Base-by-base conservation (phyloP, 805 yeast genomes). In the Metschnikowia amazonensis region DNA sequence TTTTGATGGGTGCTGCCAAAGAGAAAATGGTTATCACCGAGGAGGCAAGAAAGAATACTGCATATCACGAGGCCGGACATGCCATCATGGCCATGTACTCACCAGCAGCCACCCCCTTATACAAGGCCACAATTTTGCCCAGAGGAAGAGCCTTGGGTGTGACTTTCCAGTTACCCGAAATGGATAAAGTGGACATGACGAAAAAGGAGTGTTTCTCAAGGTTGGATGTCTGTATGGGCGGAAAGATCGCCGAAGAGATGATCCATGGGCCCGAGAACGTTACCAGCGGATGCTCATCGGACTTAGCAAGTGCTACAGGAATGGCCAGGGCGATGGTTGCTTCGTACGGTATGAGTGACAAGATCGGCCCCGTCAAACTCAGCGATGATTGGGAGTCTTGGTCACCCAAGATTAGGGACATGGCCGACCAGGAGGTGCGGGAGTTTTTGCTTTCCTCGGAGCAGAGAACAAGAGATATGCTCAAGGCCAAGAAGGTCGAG, bases 1-100 rank as follows among this genome's bases (percentile, higher is more conserved):
- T 95, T 46, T 73, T 95, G 61, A 82, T 94, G 86, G 99, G 99
- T 44, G 98, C 98, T 30, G 99, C 95, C 57, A 86, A 95, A 65
- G 88, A 87, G 69, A 87, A 96, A 21, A 92, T 92, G 98, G 97
- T 94, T 32, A 79, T 94, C 73, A 90, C 99, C 24, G 97, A 94
- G 64, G 97, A 92, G 50, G 80, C 95, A 0, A 80, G 97, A 66
- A 81, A 79, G 57, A 89, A 92, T 53, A 94, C 99, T 14, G 99
- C 99, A 1, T 94, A 83, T 66, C 99, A 94, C 69, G 99, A 94
- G 71, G 99, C 99, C 16, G 99, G 99, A 3, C 99, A 94, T 69
- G 99, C 99, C 4, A 88, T 94, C 47, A 89, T 92, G 86, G 98
- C 99, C 9, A 77, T 94, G 81, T 94, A 77, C 65, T 88, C 97